Conservation (phyloP, 352 stramenopile species). For the Peronospora farinosa region DNA sequence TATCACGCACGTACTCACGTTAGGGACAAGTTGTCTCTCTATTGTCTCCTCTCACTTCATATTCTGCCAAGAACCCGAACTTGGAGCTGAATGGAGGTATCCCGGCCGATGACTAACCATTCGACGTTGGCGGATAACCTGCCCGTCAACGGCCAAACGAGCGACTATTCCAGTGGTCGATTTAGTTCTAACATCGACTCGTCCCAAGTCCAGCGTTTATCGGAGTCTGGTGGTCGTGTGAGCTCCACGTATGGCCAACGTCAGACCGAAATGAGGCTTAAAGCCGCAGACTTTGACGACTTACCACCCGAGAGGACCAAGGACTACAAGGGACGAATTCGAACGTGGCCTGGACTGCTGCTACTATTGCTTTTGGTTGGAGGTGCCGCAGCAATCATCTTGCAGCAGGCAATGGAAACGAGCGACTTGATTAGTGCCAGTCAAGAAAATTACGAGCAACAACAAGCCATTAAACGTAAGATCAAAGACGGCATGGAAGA, state of each 20-base stretch:
- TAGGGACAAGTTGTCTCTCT: background rate
- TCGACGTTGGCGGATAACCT: slow-evolving; percentile 2
- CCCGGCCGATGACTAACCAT: slow-evolving; percentile 3
- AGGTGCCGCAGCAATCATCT: slow-evolving; percentile 35
- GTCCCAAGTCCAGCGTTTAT: slow-evolving; percentile 19
- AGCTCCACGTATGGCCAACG: slow-evolving; percentile 20
- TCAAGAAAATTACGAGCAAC: slow-evolving; percentile 24
- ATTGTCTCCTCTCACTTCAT: background rate
- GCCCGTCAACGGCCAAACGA: background rate
- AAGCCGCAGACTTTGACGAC: slow-evolving; percentile 34
- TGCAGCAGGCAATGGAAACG: slow-evolving; percentile 29
- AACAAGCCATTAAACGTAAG: slow-evolving; percentile 22
- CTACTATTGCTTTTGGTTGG: slow-evolving; percentile 39
- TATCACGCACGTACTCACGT: background rate
- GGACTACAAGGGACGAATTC: slow-evolving; percentile 70
- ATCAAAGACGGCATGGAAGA: slow-evolving; percentile 39
- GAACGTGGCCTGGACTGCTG: slow-evolving; percentile 51
- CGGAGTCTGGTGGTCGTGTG: slow-evolving; percentile 16
- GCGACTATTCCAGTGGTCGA: slow-evolving; percentile 21
- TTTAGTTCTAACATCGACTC: slow-evolving; percentile 23
- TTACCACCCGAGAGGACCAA: slow-evolving; percentile 34
- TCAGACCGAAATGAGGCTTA: slow-evolving; percentile 56
- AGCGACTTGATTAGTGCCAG: slow-evolving; percentile 22
- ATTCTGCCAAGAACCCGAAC: background rate
- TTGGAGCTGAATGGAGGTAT: slow-evolving; percentile 15